Base-by-base conservation (phyloP, 768 basidiomycete species). In the Dentipellis fragilis region DNA sequence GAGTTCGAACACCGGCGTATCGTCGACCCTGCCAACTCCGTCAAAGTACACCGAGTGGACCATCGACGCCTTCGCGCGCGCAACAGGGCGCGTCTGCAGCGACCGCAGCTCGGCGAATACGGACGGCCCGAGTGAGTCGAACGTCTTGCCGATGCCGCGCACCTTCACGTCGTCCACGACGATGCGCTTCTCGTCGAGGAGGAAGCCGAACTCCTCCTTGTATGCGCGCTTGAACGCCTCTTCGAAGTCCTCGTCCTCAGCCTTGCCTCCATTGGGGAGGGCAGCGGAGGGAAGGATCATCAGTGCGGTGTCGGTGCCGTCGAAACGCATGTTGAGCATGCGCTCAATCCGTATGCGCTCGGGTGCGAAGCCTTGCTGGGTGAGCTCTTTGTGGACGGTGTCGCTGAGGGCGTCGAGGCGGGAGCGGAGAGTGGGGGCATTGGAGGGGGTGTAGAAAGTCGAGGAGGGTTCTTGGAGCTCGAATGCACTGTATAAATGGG, bases 91-190 rank as follows among this genome's bases (percentile, higher is more conserved):
- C 59, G 67, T 74, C 46, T 67, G 59, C 48, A 93, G 74, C 23
- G 68, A 71, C 9, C 75, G 79, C 54, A 91, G 73, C 71, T 95
- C 91, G 4, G 75, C 72, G 66, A 85, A 90, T 22, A 93, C 88
- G 11, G 88, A 87, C 57, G 83, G 76, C 0, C 89, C 89, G 3
- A 93, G 78, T 9, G 76, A 74, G 65, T 92, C 87, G 67, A 89
- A 90, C 5, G 91, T 93, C 72, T 92, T 92, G 48, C 94, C 93
- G 40, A 91, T 87, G 3, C 91, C 93, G 49, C 89, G 88, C 49
- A 84, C 89, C 77, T 93, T 93, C 73, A 96, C 73, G 70, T 95
- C 94, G 66, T 96, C 94, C 10, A 96, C 89, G 54, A 91, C 82
- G 63, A 96, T 76, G 34, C 74, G 72, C 73, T 91, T 92, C 40